Conservation (phyloP, 148 eudicot genomes). For the Mesembryanthemum crystallinum region DNA sequence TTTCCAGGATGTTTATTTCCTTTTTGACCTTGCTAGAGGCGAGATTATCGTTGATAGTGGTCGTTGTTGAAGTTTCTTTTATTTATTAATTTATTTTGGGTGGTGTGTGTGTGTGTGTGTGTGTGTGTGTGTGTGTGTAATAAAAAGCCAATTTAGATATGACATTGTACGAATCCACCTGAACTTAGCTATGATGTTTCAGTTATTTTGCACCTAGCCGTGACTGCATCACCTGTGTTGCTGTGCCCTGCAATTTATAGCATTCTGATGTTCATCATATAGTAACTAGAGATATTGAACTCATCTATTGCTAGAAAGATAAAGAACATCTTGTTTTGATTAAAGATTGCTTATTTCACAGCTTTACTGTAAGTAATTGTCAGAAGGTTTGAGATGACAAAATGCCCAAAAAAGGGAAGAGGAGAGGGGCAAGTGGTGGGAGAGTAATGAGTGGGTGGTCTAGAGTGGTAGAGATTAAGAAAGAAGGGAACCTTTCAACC, state of each 20-base stretch:
- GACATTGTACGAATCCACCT: no score
- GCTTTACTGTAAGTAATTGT: neutral
- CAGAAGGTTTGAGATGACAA: neutral
- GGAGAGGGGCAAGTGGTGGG: neutral
- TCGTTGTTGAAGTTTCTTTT: no score
- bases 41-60: no score
- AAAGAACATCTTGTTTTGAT: neutral
- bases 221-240: no score
- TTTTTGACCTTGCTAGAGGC: no score
- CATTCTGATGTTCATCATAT: neutral
- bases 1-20: neutral
- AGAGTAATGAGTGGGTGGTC: neutral
- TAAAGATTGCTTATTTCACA: neutral
- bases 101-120: no score
- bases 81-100: no score
- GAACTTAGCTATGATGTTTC: no score
- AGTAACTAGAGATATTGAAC: neutral
- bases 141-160: no score
- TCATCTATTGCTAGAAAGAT: neutral
- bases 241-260: neutral
- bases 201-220: no score
- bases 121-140: no score
- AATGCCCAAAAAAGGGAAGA: neutral
- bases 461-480: neutral
- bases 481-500: neutral